Base-by-base conservation (phyloP, 371 early-diverging fungal genomes). In the Mucor indicus region DNA sequence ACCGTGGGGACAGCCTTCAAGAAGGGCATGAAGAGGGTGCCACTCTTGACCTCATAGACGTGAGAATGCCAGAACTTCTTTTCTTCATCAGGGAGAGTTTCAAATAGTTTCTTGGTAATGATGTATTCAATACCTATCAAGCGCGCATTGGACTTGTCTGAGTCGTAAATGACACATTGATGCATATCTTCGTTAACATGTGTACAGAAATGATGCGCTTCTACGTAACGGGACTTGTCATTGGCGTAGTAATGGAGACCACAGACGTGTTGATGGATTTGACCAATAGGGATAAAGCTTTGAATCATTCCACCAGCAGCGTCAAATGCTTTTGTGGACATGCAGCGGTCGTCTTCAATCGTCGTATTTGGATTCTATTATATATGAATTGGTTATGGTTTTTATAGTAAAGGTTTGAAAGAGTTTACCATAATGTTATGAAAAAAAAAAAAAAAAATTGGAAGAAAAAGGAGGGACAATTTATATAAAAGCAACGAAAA, bases 121-220 rank as follows among this genome's bases (percentile, higher is more conserved):
- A 77, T 69, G 41, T 75, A 80, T 52, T 80, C 80, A 19, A 80
- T 63, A n/a, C 64, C 80, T 21, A 77, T 69, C 32, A 80, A 35
- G 9, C 67, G 56, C 12, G 75, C 80, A 37, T 62, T 44, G 25
- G 57, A 21, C 7, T 41, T 25, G 47, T 62, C 46, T 15, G 58
- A 52, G 44, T 77, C 77, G 40, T 80, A 77, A 11, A 80, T 64
- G 22, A 80, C 20, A 33, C 80, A 80, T 56, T 80, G 80, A 16
- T 73, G 77, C 15, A 71, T 50, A 13, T 77, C 72, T 38, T 73
- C 70, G 40, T 72, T 70, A 21, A 77, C 21, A 40, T 61, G 53
- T 20, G 60, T 27, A 50, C 80, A 80, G 29, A 62, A 69, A 40
- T 80, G 77, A 44, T 73, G 67, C 1, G 77, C 66, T 47, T 67